Evolutionary conservation across 2,329 filamentous ascomycete species (phyloP), one percentile per base, ranked within the genome.

Genomic region (Diaporthe batatas): DNA sequence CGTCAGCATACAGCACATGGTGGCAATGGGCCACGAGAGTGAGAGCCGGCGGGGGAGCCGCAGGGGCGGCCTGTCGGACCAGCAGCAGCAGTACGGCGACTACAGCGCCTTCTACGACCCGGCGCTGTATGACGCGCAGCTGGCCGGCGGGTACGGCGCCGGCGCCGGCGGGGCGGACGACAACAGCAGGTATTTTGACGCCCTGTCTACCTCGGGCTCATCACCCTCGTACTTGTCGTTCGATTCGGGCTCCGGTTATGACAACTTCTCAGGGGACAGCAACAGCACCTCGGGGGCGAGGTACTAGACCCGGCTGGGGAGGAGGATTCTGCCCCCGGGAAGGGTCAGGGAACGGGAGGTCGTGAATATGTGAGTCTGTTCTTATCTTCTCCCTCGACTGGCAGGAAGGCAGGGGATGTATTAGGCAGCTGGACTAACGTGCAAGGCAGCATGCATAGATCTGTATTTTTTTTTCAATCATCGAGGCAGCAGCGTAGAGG

Each of bases 1-100:
- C 25, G 81, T 93, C 75, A 92, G 87, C 74, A 86, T 94, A 82
- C 86, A 84, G 51, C 86, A 87, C 76, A 83, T 89, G 34, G 81
- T 90, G 0, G 80, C 85, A 10, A 82, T 84, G 67, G 88, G 88
- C 58, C 86, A 88, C 77, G 87, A 88, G 76, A 81, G 81, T 10
- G 82, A 85, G 73, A 85, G 84, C 76, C 81, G 82, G 42, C 83
- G 83, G 11, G 84, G 83, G 73, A 85, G 84, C 76, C 80, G 82
- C 11, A 79, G 79, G 21, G 69, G 57, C 12, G 72, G 29, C 7
- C 34, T 51, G 5, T 62, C 51, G 25, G 59, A 73, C 25, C 59
- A 72, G 23, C 68, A 70, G 68, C 72, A 73, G 72, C 65, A 54
- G 53, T 49, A 49, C 44, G 44, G 44, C 34, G 55, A 62, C 68